A percentile compares a stretch with the other conserved stretches of the same genome.
phyloP scores from a whole-genome alignment of 179 eudicot genomes.

The Silene coronaria region DNA sequence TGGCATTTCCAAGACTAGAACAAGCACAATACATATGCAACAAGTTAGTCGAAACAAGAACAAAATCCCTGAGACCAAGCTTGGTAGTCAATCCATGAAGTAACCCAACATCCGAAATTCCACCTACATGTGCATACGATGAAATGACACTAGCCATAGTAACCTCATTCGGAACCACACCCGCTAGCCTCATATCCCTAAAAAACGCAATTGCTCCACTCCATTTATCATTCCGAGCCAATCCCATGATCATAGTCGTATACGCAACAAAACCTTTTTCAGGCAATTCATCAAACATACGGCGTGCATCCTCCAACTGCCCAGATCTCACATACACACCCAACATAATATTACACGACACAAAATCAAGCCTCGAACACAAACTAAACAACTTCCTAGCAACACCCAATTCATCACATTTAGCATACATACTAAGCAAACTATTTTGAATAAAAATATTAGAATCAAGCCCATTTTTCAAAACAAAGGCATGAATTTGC shows the following conservation, averaged over 20 bases:
- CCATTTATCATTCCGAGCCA: conserved; percentile 46
- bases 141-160: conserved; percentile 70
- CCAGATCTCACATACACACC: conserved; percentile 54
- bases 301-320: conserved; percentile 44
- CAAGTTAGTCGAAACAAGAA: conserved; percentile 71
- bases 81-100: conserved; percentile 60
- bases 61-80: conserved; percentile 47
- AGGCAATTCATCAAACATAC: conserved; percentile 68
- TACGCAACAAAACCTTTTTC: conserved; percentile 57
- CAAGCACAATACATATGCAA: conserved; percentile 57
- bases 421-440: conserved; percentile 68
- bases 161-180: conserved; percentile 63
- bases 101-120: conserved; percentile 31
- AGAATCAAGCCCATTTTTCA: conserved; percentile 50
- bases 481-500: conserved; percentile 48
- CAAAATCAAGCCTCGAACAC: conserved; percentile 36
- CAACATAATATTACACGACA: conserved; percentile 70
- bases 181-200: conserved; percentile 52
- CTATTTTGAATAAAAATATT: conserved; percentile 64
- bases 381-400: conserved; percentile 45
- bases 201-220: conserved; percentile 50
- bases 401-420: conserved; percentile 39
- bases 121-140: conserved; percentile 45
- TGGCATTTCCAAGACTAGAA: conserved; percentile 50
- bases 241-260: conserved; percentile 77